These are phyloP conservation scores for Polyporus tsugae DNA, from an alignment of 1,284 basidiomycete genomes.

Conservation along the genomic window DNA sequence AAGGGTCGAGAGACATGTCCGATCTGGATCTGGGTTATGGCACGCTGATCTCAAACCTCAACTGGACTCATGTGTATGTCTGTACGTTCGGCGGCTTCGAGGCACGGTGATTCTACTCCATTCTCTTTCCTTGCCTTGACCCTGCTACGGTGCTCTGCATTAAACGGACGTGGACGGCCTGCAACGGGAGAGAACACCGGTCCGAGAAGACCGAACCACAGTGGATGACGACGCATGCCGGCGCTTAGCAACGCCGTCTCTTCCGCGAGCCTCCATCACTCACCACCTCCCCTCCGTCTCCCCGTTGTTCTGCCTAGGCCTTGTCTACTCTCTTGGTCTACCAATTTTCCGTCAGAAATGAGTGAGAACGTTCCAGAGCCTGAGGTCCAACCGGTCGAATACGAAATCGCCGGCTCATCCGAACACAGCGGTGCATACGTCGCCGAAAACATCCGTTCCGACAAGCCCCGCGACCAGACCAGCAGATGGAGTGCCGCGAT, in stretches of 20 bases:
- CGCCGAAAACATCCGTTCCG: constrained; percentile 71
- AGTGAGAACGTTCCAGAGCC: constrained; percentile 14
- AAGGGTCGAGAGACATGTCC: constrained; percentile 1
- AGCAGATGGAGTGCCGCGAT: constrained; percentile 79
- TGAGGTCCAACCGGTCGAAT: constrained; percentile 41
- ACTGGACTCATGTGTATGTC: background rate
- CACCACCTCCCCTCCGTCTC: background rate
- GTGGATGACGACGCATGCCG: constrained; percentile 20
- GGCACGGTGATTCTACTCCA: background rate
- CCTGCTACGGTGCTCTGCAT: background rate
- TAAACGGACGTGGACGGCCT: background rate
- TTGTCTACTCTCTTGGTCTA: background rate
- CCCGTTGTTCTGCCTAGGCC: constrained; percentile 1
- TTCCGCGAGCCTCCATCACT: constrained; percentile 23
- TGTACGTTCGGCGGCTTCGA: background rate
- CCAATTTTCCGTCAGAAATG: constrained; percentile 11
- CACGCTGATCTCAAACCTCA: background rate
- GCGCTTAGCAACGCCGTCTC: constrained; percentile 18
- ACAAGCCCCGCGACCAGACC: constrained; percentile 67
- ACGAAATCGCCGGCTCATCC: constrained; percentile 67
- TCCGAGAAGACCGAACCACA: background rate
- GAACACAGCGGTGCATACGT: constrained; percentile 75
- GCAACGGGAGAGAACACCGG: background rate
- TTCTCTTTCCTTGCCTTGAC: background rate
- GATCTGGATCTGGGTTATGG: background rate